Conservation (phyloP, 257 asterid genomes). For the Gentiana macrophylla region DNA sequence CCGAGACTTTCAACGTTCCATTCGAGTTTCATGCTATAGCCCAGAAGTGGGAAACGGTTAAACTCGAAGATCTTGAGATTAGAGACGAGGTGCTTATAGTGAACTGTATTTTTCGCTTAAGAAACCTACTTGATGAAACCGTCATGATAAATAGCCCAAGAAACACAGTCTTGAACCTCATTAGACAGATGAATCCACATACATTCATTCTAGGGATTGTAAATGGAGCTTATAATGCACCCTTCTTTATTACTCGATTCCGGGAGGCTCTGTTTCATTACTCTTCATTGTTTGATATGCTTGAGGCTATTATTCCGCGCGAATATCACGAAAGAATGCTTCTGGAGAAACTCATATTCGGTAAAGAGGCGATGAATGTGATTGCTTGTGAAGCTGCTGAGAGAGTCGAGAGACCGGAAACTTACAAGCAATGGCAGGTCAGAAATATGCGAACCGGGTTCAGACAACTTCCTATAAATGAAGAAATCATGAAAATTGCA, state of each 20-base stretch:
- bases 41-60: conserved; percentile 36
- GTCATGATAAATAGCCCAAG: conserved; percentile 31
- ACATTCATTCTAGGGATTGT: conserved; percentile 27
- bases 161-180: conserved; percentile 25
- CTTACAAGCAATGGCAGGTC: conserved; percentile 39
- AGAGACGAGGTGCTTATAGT: conserved; percentile 31
- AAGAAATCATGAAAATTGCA: conserved; percentile 23
- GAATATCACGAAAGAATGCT: conserved; percentile 28
- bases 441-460: conserved; percentile 29
- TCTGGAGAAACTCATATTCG: conserved; percentile 25
- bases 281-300: conserved; percentile 37
- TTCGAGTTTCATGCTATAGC: conserved; percentile 36
- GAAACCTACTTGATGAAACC: conserved; percentile 34
- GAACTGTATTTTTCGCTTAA: conserved; percentile 24
- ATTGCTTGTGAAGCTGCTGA: conserved; percentile 39
- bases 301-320: conserved; percentile 32
- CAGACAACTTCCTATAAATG: conserved; percentile 26
- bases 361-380: conserved; percentile 38
- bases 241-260: conserved; percentile 35
- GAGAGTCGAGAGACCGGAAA: conserved; percentile 44
- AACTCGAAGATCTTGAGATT: conserved; percentile 27
- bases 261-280: conserved; percentile 35
- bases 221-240: conserved; percentile 36
- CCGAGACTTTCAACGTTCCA: conserved; percentile 27
- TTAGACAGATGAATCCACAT: conserved; percentile 26